Evolutionary conservation across 805 yeast species (phyloP).

Genomic region (Teunomyces aglyptinius): DNA sequence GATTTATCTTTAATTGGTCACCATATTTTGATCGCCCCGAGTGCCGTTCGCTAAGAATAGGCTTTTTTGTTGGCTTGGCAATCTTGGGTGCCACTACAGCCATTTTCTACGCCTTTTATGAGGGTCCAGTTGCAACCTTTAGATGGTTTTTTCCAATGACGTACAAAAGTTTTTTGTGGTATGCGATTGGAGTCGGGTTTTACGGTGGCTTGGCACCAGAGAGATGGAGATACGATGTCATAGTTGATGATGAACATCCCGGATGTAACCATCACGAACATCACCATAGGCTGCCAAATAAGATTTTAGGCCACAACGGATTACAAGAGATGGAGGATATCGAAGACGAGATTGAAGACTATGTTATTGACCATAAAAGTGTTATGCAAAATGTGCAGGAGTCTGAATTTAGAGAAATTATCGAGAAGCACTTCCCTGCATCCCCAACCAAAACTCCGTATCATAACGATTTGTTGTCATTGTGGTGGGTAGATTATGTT

Average conservation of each 20-base stretch:
- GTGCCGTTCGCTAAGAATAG: conserved; percentile 72
- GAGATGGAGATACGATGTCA: conserved; percentile 73
- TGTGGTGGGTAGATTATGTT: conserved; percentile 84
- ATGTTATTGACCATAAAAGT: conserved; percentile 5
- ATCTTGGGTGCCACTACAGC: conserved; percentile 71
- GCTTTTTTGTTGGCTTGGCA: conserved; percentile 77
- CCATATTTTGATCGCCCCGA: conserved; percentile 88
- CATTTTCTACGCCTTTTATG: conserved; percentile 49
- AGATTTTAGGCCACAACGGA: neutral
- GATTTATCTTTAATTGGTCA: conserved; percentile 86
- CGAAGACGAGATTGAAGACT: conserved; percentile 23
- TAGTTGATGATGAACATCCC: conserved; percentile 43
- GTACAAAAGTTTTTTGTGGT: conserved; percentile 71
- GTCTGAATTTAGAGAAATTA: conserved; percentile 26
- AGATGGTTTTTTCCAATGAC: conserved; percentile 61
- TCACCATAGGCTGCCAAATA: neutral
- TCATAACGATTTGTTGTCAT: conserved; percentile 43
- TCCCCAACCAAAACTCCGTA: conserved; percentile 33
- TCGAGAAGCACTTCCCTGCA: conserved; percentile 37
- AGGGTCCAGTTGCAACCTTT: conserved; percentile 55
- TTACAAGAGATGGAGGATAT: conserved; percentile 30
- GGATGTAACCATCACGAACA: conserved; percentile 10
- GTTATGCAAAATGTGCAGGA: conserved; percentile 13
- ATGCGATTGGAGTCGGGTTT: conserved; percentile 77
- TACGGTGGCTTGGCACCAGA: conserved; percentile 90